Evolutionary conservation across 208 protist genomes (phyloP).

Genomic region (Crithidia mellificae): DNA sequence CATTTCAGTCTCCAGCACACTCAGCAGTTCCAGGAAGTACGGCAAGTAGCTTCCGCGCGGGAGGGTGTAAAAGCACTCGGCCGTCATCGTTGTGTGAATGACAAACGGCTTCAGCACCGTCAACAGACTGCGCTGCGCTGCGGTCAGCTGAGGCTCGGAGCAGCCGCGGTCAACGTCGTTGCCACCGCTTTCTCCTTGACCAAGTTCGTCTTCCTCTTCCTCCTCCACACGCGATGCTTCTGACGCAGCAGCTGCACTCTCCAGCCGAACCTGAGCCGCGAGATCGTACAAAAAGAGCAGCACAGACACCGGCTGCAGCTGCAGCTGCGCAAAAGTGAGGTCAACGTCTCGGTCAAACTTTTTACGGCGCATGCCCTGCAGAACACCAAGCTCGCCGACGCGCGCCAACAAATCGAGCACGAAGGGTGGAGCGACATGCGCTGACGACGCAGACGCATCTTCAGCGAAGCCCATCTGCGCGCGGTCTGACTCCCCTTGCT

Average conservation of each 20-base stretch:
- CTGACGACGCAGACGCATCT: background rate
- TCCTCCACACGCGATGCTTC: background rate
- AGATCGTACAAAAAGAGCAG: conserved; percentile 3
- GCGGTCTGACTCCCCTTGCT: background rate
- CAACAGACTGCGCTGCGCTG: conserved; percentile 4
- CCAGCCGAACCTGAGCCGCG: background rate
- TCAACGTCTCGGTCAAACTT: no score
- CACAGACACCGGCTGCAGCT: background rate
- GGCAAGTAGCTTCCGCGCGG: conserved; percentile 1
- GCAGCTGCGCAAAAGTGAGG: background rate
- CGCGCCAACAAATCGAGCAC: background rate
- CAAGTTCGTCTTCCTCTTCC: background rate
- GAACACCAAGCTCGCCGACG: background rate
- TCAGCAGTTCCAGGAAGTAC: conserved; percentile 11
- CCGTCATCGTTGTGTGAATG: background rate
- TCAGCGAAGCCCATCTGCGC: background rate
- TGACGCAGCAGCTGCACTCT: background rate
- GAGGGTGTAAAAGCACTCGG: background rate
- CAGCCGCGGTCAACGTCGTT: background rate
- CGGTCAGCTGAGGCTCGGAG: background rate
- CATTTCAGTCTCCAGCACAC: conserved; percentile 20
- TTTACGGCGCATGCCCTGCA: background rate
- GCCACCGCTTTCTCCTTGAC: background rate
- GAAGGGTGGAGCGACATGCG: background rate
- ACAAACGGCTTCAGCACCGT: conserved; percentile 20